phyloP scores from a whole-genome alignment of 768 basidiomycete genomes.

The Podaxis mareebaensis region DNA sequence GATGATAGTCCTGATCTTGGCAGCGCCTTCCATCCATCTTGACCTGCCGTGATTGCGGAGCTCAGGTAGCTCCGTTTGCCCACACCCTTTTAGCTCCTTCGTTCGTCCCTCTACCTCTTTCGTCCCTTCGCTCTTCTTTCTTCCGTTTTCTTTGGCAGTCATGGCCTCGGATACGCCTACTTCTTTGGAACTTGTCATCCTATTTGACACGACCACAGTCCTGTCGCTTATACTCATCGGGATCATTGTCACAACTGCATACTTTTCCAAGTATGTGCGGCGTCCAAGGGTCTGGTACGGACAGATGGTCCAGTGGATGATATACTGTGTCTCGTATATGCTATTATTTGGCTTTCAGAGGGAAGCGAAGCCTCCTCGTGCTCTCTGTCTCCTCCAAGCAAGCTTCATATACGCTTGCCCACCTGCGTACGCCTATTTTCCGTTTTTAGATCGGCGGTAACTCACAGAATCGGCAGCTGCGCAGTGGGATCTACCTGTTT shows the following conservation, averaged over 20 bases:
- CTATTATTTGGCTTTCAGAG: constrained; percentile 10
- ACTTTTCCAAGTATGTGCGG: constrained; percentile 7
- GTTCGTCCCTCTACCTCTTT: background rate
- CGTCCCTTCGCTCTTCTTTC: background rate
- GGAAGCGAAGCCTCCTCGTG: background rate
- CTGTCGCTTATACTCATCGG: constrained; percentile 9
- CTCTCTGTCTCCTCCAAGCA: constrained; percentile 6
- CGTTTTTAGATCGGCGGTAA: background rate
- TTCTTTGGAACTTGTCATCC: background rate
- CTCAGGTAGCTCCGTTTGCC: constrained; percentile 1
- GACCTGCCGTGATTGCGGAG: constrained; percentile 1
- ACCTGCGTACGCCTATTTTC: constrained; percentile 6
- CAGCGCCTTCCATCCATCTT: background rate
- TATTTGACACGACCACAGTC: constrained; percentile 10
- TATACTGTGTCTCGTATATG: constrained; percentile 15
- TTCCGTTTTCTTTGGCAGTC: background rate
- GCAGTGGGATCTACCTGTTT: constrained; percentile 14
- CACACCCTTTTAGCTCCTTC: background rate
- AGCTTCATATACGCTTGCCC: constrained; percentile 16
- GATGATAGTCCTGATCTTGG: background rate
- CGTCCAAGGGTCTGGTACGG: constrained; percentile 12
- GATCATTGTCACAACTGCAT: constrained; percentile 4
- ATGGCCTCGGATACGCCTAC: background rate
- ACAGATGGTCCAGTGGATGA: constrained; percentile 15
- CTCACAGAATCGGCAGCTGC: constrained; percentile 9